phyloP scores from a whole-genome alignment of 805 yeast genomes.

The Candida sphagnicola region DNA sequence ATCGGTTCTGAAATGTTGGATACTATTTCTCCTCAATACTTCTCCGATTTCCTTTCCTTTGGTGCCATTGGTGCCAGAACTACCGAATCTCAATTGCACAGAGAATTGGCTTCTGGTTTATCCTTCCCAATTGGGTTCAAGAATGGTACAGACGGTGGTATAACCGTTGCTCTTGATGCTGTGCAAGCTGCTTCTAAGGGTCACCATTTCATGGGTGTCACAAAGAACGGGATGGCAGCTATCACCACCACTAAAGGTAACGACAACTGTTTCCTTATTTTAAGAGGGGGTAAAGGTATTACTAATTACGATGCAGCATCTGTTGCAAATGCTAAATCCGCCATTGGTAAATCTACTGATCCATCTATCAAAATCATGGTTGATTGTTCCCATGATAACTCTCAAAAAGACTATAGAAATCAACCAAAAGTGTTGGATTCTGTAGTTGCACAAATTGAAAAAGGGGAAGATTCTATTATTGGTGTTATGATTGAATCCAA shows the following conservation, averaged over 20 bases:
- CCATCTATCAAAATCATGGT: slow-evolving; percentile 72
- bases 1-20: slow-evolving; percentile 98
- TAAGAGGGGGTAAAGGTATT: slow-evolving; percentile 94
- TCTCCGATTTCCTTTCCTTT: slow-evolving; percentile 83
- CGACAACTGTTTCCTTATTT: slow-evolving; percentile 86
- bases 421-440: slow-evolving; percentile 88
- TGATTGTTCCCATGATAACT: slow-evolving; percentile 98
- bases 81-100: slow-evolving; percentile 95
- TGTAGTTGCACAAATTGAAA: slow-evolving; percentile 77
- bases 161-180: slow-evolving; percentile 92
- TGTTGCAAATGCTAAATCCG: slow-evolving; percentile 70
- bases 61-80: slow-evolving; percentile 99
- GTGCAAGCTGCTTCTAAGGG: slow-evolving; percentile 86
- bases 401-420: slow-evolving; percentile 88
- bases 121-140: slow-evolving; percentile 99
- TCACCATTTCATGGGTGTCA: slow-evolving; percentile 96
- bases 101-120: slow-evolving; percentile 95
- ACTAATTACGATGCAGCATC: slow-evolving; percentile 85
- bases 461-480: slow-evolving; percentile 75
- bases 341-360: slow-evolving; percentile 45
- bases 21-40: slow-evolving; percentile 94
- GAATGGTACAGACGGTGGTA: slow-evolving; percentile 95
- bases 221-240: slow-evolving; percentile 96
- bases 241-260: slow-evolving; percentile 96
- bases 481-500: slow-evolving; percentile 97